These are phyloP conservation scores for Alternaria alternata DNA, from an alignment of 2,329 filamentous ascomycete genomes.

Conservation along the genomic window DNA sequence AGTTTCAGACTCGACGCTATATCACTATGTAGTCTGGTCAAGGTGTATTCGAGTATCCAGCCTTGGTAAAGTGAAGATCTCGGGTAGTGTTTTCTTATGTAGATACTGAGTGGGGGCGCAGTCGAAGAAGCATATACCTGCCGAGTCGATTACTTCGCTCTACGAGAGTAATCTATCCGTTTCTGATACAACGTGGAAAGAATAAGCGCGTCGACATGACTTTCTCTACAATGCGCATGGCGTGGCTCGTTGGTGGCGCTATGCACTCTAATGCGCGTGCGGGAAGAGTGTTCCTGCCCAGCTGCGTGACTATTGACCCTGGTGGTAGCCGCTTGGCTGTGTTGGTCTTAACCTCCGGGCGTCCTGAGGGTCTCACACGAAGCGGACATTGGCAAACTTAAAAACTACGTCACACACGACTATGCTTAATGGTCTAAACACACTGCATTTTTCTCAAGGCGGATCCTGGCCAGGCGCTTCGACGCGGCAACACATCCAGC, in stretches of 20 bases:
- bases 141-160: background rate
- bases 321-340: background rate
- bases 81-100: conserved; percentile 10
- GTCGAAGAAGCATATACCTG: conserved; percentile 2
- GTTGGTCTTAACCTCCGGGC: conserved; percentile 11
- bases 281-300: conserved; percentile 27
- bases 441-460: conserved; percentile 17
- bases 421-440: conserved; percentile 19
- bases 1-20: conserved; percentile 4
- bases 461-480: conserved; percentile 26
- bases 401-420: conserved; percentile 34
- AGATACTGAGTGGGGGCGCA: conserved; percentile 10
- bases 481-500: conserved; percentile 35
- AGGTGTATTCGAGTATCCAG: background rate
- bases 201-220: background rate
- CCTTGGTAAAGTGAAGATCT: conserved; percentile 4
- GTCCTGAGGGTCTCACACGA: conserved; percentile 4
- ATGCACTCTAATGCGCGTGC: conserved; percentile 22
- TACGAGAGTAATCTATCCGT: conserved; percentile 1
- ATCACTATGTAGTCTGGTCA: background rate
- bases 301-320: conserved; percentile 2
- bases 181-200: background rate
- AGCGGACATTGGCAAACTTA: conserved; percentile 20
- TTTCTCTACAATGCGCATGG: background rate
- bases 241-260: conserved; percentile 10